phyloP scores from a whole-genome alignment of 345 rosid genomes.

The Brassica juncea region DNA sequence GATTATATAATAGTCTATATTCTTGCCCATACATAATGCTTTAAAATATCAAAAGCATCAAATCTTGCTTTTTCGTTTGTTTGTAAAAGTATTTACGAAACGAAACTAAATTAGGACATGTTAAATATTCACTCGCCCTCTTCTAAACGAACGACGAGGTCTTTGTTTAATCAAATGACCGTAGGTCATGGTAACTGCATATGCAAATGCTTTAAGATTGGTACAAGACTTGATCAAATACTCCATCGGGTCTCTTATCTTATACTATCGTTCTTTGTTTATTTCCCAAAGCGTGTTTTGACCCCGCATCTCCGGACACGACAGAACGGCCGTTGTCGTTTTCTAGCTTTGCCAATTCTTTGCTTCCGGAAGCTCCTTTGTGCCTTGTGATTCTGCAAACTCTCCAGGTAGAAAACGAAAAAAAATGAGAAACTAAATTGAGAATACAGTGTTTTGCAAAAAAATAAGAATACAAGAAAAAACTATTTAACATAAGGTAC shows the following conservation, averaged over 20 bases:
- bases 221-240: background rate
- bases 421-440: too few species aligned
- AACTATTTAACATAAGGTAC: too few species aligned
- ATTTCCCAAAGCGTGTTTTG: background rate
- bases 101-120: background rate
- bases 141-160: background rate
- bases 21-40: too few species aligned
- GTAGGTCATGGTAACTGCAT: background rate
- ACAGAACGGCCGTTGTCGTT: background rate
- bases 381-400: background rate
- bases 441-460: too few species aligned
- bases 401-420: too few species aligned
- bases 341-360: background rate
- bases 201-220: background rate
- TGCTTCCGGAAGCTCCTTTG: background rate
- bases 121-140: background rate
- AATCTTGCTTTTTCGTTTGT: background rate
- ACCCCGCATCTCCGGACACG: background rate
- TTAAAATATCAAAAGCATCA: background rate
- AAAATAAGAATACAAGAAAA: too few species aligned
- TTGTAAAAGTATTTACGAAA: background rate
- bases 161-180: background rate
- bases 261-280: background rate
- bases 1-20: too few species aligned
- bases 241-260: conserved; percentile 3